These are phyloP conservation scores for Emmonsiellopsis sp. DNA, from an alignment of 2,329 filamentous ascomycete species.

Conservation along the genomic window DNA sequence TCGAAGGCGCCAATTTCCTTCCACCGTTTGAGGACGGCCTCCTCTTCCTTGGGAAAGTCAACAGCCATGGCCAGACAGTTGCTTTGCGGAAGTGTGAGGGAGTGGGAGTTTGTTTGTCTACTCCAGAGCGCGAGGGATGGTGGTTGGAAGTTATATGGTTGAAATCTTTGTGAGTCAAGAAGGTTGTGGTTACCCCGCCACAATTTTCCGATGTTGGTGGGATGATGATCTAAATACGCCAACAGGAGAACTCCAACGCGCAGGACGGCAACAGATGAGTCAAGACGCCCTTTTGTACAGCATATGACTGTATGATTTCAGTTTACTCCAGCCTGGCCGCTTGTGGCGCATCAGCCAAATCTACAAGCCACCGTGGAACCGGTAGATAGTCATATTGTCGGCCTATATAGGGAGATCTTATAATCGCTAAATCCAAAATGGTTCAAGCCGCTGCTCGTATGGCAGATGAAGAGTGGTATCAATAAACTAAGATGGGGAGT, in stretches of 20 bases:
- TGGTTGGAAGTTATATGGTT: background rate
- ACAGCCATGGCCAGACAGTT: constrained; percentile 58
- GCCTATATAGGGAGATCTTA: background rate
- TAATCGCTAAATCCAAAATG: background rate
- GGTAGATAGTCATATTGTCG: background rate
- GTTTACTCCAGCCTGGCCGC: too few relatives aligned
- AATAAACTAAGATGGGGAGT: background rate
- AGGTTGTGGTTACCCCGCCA: background rate
- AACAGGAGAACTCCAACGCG: too few relatives aligned
- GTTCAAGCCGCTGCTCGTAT: background rate
- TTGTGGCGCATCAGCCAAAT: background rate
- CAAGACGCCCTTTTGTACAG: too few relatives aligned
- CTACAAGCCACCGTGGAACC: background rate
- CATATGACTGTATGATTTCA: too few relatives aligned
- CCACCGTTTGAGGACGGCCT: constrained; percentile 76
- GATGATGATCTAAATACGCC: background rate
- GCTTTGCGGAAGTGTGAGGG: constrained; percentile 6
- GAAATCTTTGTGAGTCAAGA: constrained; percentile 8
- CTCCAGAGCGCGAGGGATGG: constrained; percentile 7
- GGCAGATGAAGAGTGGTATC: background rate
- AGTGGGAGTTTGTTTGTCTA: background rate
- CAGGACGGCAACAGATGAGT: too few relatives aligned
- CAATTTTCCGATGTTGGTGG: constrained; percentile 3
- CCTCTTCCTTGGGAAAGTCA: constrained; percentile 87
- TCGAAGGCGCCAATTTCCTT: constrained; percentile 86